Conservation (phyloP, 768 basidiomycete genomes). For the Tylopilus felleus region DNA sequence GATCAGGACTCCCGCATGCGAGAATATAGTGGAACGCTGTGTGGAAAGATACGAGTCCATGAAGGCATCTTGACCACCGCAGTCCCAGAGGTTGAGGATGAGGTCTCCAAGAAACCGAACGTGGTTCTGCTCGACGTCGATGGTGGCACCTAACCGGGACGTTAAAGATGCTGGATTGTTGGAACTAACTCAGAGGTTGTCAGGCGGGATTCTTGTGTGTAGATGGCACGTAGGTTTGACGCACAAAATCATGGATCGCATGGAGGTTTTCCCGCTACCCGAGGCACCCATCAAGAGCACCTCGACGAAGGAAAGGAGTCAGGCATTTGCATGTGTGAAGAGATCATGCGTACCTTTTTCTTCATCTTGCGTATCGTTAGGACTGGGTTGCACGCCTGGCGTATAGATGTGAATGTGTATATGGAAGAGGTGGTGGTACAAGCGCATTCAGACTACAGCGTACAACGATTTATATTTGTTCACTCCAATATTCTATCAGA, state of each 20-base stretch:
- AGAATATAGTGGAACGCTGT: constrained; percentile 92
- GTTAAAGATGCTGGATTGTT: constrained; percentile 94
- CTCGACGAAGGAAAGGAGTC: constrained; percentile 37
- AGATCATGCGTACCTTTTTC: constrained; percentile 26
- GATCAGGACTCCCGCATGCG: constrained; percentile 94
- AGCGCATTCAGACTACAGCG: not conserved
- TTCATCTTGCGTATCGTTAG: constrained; percentile 24
- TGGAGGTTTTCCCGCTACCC: constrained; percentile 93
- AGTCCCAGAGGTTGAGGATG: constrained; percentile 97
- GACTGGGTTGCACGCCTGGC: not conserved
- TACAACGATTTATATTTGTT: constrained; percentile 10
- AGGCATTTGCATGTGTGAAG: not conserved
- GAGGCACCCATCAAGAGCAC: constrained; percentile 98
- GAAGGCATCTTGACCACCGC: constrained; percentile 96
- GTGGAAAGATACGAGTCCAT: constrained; percentile 95
- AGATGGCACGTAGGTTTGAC: constrained; percentile 27
- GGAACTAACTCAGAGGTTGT: constrained; percentile 50
- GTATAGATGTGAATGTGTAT: not conserved
- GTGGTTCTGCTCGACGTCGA: constrained; percentile 97
- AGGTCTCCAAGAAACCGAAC: constrained; percentile 96
- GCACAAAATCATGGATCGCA: constrained; percentile 99
- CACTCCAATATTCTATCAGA: constrained; percentile 31
- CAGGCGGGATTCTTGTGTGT: constrained; percentile 1
- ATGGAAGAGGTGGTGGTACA: not conserved
- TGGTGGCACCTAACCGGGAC: constrained; percentile 89